Conservation (phyloP, 805 yeast species). For the Cephaloascus albidus region DNA sequence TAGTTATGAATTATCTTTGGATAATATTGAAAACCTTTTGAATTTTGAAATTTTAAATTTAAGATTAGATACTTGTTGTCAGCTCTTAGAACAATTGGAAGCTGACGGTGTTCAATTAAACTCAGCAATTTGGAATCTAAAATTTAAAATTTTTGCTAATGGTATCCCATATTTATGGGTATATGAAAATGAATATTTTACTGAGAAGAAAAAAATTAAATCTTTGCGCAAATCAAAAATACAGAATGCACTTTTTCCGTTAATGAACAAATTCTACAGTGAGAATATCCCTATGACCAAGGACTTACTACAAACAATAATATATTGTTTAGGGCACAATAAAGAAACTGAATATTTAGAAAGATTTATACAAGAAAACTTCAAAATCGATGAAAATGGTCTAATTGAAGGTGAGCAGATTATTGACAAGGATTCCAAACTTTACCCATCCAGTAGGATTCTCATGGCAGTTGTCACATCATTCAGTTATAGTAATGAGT, state of each 20-base stretch:
- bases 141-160: slow-evolving; percentile 20
- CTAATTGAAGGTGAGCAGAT: slow-evolving; percentile 11
- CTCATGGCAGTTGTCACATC: slow-evolving; percentile 21
- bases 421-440: slow-evolving; percentile 7
- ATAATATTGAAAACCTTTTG: neutral
- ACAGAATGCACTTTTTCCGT: too few species aligned
- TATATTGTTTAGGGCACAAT: neutral
- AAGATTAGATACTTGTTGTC: neutral
- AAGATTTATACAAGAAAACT: slow-evolving; percentile 12
- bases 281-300: slow-evolving; percentile 17
- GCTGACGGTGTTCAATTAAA: too few species aligned
- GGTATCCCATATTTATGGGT: slow-evolving; percentile 24
- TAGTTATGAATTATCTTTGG: neutral
- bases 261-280: slow-evolving; percentile 7
- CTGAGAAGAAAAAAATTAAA: slow-evolving; percentile 4
- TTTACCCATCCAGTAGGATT: slow-evolving; percentile 14
- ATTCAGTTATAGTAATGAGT: slow-evolving; percentile 20
- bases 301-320: slow-evolving; percentile 4
- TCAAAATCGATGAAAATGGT: slow-evolving; percentile 19
- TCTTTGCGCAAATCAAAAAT: too few species aligned
- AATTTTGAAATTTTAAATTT: neutral
- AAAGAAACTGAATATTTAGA: slow-evolving; percentile 11
- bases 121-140: slow-evolving; percentile 20
- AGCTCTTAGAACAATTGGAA: neutral
- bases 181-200: neutral